These are phyloP conservation scores for Chaetoceros tenuissimus DNA, from an alignment of 108 stramenopile genomes.

Conservation along the genomic window DNA sequence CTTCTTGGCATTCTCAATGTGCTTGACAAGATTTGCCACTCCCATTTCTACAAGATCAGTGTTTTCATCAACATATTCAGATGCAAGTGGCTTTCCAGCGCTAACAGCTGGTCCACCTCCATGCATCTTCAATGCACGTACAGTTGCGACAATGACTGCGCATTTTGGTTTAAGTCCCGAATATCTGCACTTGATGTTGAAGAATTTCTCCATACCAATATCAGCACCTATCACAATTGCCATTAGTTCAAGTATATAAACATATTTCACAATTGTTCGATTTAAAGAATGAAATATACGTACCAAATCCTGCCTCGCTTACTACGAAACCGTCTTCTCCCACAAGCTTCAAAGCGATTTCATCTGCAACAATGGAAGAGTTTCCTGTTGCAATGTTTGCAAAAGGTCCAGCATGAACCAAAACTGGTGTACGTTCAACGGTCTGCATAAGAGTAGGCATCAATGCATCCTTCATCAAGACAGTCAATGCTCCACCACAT, in stretches of 20 bases:
- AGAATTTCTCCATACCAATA: constrained; percentile 98
- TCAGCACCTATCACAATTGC: no score
- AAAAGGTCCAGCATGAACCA: constrained; percentile 98
- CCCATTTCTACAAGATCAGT: constrained; percentile 73
- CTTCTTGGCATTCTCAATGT: constrained; percentile 90
- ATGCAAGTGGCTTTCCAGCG: constrained; percentile 82
- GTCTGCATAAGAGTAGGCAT: constrained; percentile 98
- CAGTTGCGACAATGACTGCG: constrained; percentile 97
- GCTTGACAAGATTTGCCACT: constrained; percentile 83
- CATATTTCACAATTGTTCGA: no score
- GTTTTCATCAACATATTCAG: constrained; percentile 77
- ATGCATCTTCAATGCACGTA: constrained; percentile 98
- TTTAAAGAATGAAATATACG: no score
- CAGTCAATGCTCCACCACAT: constrained; percentile 91
- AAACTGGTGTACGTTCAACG: constrained; percentile 91
- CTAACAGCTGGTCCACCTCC: constrained; percentile 93
- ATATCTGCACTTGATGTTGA: constrained; percentile 97
- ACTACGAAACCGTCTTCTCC: constrained; percentile 93
- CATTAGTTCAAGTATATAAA: no score
- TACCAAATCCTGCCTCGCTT: constrained; percentile 98
- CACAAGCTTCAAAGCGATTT: constrained; percentile 84
- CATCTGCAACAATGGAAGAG: constrained; percentile 92
- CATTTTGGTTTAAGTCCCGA: constrained; percentile 86
- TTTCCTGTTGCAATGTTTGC: constrained; percentile 97
- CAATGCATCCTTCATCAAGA: constrained; percentile 95